Evolutionary conservation across 2,329 filamentous ascomycete genomes (phyloP).

Genomic region (Hypoxylon sp.): DNA sequence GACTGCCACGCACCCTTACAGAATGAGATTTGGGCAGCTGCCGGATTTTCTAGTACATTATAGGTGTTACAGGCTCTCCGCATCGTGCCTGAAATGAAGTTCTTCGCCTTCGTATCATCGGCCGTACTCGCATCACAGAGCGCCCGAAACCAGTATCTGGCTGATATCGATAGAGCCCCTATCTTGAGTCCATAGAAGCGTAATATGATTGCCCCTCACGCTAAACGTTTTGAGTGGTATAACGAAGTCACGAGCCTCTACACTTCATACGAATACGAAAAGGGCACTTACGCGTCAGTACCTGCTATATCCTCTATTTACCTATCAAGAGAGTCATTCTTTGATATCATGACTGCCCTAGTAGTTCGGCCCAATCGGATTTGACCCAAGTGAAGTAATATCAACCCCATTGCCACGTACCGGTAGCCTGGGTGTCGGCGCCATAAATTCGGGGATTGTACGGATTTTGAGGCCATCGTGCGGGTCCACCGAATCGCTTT

Average conservation of each 20-base stretch:
- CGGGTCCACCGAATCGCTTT: neutral
- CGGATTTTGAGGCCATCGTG: neutral
- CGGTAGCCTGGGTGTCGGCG: constrained; percentile 13
- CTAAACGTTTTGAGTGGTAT: constrained; percentile 5
- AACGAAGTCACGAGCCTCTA: neutral
- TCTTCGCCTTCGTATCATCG: neutral
- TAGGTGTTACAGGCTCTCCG: neutral
- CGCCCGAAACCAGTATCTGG: neutral
- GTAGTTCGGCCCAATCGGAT: constrained; percentile 11
- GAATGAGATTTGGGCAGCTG: neutral
- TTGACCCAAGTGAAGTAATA: neutral
- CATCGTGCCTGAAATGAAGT: neutral
- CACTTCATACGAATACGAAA: constrained; percentile 2
- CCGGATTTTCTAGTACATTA: neutral
- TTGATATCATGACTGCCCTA: neutral
- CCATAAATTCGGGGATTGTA: neutral
- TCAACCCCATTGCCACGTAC: constrained; percentile 2
- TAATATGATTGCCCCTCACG: neutral
- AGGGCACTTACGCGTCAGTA: neutral
- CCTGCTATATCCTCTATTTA: neutral
- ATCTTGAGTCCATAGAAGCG: neutral
- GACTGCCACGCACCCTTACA: neutral
- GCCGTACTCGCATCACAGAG: neutral
- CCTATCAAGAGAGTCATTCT: neutral
- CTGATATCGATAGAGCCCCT: neutral